A percentile compares a stretch with the other conserved stretches of the same genome.
phyloP scores from a whole-genome alignment of 2,329 filamentous ascomycete genomes.

The Penicillium sp. region DNA sequence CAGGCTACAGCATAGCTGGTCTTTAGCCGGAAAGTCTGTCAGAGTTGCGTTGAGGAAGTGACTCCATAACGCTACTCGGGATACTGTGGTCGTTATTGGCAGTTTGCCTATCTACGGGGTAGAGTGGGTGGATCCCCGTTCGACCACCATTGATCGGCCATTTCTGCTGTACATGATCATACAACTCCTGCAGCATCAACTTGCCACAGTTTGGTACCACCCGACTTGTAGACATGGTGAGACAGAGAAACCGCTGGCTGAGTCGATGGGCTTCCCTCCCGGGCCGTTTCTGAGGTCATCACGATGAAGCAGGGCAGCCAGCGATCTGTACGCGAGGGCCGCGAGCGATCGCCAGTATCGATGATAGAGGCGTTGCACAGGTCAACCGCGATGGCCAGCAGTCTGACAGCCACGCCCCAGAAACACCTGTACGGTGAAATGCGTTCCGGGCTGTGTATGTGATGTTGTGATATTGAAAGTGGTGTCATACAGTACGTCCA shows the following conservation, averaged over 20 bases:
- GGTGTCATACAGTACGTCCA: conserved; percentile 20
- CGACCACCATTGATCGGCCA: neutral
- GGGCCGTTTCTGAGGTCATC: conserved; percentile 10
- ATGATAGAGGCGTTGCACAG: neutral
- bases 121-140: conserved; percentile 1
- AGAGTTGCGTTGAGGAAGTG: neutral
- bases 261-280: conserved; percentile 3
- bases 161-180: conserved; percentile 1
- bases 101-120: neutral
- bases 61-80: neutral
- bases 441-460: conserved; percentile 21
- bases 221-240: conserved; percentile 11
- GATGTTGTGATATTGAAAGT: conserved; percentile 20
- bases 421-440: conserved; percentile 9
- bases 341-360: neutral
- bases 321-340: neutral
- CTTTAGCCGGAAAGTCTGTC: neutral
- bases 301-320: neutral
- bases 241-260: conserved; percentile 9
- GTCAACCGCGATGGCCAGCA: conserved; percentile 12
- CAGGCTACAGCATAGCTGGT: neutral
- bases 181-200: conserved; percentile 11
- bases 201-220: conserved; percentile 20
- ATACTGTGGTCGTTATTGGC: conserved; percentile 2
- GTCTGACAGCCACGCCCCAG: conserved; percentile 8